A percentile compares a stretch with the other conserved stretches of the same genome.
phyloP scores from a whole-genome alignment of 148 eudicot species.

The Cornus kousa region DNA sequence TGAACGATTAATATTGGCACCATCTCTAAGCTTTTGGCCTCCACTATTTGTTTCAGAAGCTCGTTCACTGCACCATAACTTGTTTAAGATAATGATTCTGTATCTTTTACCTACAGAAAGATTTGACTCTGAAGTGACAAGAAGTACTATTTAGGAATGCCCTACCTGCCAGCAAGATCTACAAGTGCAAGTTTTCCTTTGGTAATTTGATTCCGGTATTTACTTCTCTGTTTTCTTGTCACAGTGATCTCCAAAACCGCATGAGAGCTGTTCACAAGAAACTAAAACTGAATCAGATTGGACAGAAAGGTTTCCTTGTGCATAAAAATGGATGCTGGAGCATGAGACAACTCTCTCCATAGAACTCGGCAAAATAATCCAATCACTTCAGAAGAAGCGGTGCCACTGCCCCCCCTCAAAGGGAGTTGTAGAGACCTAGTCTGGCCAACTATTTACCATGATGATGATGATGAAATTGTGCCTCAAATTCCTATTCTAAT shows the following conservation, averaged over 20 bases:
- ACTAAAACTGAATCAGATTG: conserved; percentile 18
- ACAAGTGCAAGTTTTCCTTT: conserved; percentile 88
- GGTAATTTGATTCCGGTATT: conserved; percentile 54
- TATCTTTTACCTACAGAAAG: conserved; percentile 6
- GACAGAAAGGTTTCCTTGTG: not conserved
- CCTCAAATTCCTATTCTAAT: no score
- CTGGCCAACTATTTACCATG: not conserved
- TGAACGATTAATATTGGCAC: conserved; percentile 82
- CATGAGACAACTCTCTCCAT: no score
- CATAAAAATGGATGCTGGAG: not conserved
- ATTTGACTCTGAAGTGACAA: not conserved
- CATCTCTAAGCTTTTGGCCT: conserved; percentile 81
- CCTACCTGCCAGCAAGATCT: conserved; percentile 90
- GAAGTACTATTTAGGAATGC: not conserved
- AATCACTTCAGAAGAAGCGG: no score
- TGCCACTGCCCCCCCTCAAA: no score
- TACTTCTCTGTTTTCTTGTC: conserved; percentile 54
- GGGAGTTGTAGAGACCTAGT: no score
- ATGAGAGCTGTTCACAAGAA: conserved; percentile 53
- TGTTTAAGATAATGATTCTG: conserved; percentile 2
- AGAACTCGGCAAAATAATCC: no score
- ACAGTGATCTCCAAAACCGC: conserved; percentile 82
- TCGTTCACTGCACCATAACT: conserved; percentile 63
- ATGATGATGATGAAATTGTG: not conserved
- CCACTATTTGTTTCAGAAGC: conserved; percentile 81